A percentile compares a stretch with the other conserved stretches of the same genome.
These are phyloP conservation scores for Santalum album DNA, from an alignment of 164 flowering plant species.

Conservation along the genomic window DNA sequence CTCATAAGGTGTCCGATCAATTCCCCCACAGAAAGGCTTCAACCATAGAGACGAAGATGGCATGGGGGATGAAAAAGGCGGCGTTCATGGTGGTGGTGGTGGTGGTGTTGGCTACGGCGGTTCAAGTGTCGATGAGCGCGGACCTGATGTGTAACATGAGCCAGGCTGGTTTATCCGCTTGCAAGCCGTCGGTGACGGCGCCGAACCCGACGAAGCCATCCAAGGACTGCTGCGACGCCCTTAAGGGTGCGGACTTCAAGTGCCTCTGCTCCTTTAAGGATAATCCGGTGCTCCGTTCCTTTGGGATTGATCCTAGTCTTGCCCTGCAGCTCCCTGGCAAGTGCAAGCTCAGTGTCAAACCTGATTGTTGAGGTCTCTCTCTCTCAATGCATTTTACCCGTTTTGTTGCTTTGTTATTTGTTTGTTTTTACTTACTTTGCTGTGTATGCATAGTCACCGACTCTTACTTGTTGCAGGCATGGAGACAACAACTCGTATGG, in stretches of 20 bases:
- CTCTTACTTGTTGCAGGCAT: no score
- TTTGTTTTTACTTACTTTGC: not conserved
- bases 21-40: not conserved
- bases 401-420: not conserved
- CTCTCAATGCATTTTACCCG: constrained; percentile 9
- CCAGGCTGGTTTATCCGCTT: constrained; percentile 12
- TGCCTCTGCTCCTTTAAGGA: constrained; percentile 24
- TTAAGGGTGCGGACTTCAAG: constrained; percentile 17
- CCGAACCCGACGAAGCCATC: constrained; percentile 19
- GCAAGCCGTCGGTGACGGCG: constrained; percentile 21
- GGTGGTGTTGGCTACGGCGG: constrained; percentile 1
- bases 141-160: constrained; percentile 19
- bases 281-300: constrained; percentile 16
- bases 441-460: no score
- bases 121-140: not conserved
- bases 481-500: no score
- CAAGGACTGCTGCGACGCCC: constrained; percentile 18
- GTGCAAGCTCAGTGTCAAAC: constrained; percentile 13
- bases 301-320: constrained; percentile 29
- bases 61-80: not conserved
- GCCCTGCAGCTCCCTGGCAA: constrained; percentile 23
- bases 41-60: not conserved
- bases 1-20: no score
- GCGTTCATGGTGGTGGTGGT: constrained; percentile 1
- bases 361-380: not conserved